Evolutionary conservation across 108 stramenopile species (phyloP).

Genomic region (Conticribra weissflogii): DNA sequence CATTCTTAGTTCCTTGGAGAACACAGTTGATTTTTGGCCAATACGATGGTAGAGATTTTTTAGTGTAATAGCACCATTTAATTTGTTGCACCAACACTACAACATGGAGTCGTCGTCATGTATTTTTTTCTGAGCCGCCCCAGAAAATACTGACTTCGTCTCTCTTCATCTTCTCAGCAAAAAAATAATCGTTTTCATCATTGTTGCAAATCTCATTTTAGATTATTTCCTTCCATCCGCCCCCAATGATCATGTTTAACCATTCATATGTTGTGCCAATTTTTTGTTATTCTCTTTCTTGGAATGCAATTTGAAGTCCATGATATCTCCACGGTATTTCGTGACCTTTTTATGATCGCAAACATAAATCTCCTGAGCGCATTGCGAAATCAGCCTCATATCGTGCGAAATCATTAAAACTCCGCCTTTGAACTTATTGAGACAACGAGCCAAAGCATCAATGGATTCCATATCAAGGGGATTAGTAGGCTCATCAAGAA

Average conservation of each 20-base stretch:
- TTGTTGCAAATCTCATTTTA: no score
- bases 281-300: constrained; percentile 88
- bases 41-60: no score
- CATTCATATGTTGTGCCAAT: constrained; percentile 90
- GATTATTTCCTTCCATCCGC: no score
- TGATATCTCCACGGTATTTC: constrained; percentile 91
- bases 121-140: no score
- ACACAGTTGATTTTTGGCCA: no score
- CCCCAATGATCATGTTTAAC: constrained; percentile 57
- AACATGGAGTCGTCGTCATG: no score
- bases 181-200: no score
- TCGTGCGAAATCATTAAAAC: constrained; percentile 98
- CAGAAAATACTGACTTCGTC: no score
- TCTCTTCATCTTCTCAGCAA: no score
- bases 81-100: no score
- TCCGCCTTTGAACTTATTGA: constrained; percentile 98
- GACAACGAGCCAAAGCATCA: constrained; percentile 94
- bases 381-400: constrained; percentile 98
- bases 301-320: constrained; percentile 91
- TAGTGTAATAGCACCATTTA: no score
- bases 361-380: constrained; percentile 96
- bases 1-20: no score
- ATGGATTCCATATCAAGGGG: constrained; percentile 97
- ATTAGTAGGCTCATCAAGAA: constrained; percentile 98
- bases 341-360: constrained; percentile 92